Conservation (phyloP, 768 basidiomycete genomes). For the Coprinopsis strossmayeri region DNA sequence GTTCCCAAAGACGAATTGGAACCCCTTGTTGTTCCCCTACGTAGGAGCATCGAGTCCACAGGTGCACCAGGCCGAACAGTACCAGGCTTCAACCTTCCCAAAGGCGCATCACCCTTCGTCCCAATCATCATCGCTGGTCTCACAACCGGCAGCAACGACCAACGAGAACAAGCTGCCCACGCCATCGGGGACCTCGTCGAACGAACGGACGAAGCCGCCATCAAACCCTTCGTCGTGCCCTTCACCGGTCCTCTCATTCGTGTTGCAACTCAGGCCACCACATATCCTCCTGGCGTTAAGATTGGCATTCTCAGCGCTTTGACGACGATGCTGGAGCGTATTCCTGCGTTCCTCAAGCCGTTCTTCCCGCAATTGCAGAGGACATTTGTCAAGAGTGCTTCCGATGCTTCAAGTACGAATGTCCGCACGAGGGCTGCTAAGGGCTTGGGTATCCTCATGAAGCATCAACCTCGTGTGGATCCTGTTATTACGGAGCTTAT, state of each 20-base stretch:
- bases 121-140: slow-evolving; percentile 90
- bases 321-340: slow-evolving; percentile 75
- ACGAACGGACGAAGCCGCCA: slow-evolving; percentile 67
- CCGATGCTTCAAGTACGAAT: slow-evolving; percentile 68
- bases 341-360: slow-evolving; percentile 87
- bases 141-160: slow-evolving; percentile 91
- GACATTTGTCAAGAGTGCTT: slow-evolving; percentile 90
- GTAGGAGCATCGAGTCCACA: slow-evolving; percentile 80
- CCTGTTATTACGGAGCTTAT: slow-evolving; percentile 91
- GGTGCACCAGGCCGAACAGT: slow-evolving; percentile 73
- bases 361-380: slow-evolving; percentile 98
- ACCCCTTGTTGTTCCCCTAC: slow-evolving; percentile 81
- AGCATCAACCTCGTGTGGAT: slow-evolving; percentile 83
- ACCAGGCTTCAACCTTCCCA: slow-evolving; percentile 80
- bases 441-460: slow-evolving; percentile 87
- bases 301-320: slow-evolving; percentile 84
- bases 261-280: slow-evolving; percentile 84
- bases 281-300: slow-evolving; percentile 91
- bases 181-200: slow-evolving; percentile 96
- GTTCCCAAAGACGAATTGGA: slow-evolving; percentile 92
- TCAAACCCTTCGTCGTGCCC: slow-evolving; percentile 94
- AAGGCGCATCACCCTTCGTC: slow-evolving; percentile 77
- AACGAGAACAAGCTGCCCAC: slow-evolving; percentile 91
- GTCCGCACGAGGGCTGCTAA: slow-evolving; percentile 80
- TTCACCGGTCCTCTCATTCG: slow-evolving; percentile 95